Evolutionary conservation across 495 filamentous ascomycete genomes (phyloP), one percentile per base, ranked within the genome.

Genomic region (Aspergillus bertholletiae): DNA sequence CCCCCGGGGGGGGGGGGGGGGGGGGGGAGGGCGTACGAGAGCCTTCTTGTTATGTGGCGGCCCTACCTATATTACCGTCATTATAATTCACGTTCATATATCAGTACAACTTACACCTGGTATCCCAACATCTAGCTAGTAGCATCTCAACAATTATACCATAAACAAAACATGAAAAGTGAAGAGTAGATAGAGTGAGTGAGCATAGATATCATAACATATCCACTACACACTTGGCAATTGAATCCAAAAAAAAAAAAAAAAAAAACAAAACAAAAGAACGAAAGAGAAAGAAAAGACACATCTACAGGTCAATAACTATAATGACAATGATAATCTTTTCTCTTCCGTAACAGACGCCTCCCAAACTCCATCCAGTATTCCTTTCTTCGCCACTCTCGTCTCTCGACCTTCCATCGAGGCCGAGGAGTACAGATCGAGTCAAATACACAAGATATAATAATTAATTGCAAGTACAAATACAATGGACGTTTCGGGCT

Each of bases 341-440:
- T 43, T 51, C 34, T 51, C 23, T 51, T 43, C 40, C 49, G 20
- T 41, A 27, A 50, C 26, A 15, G 47, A n/a, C 39, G 39, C 39
- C 39, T 43, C 11, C 39, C n/a, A 5, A 43, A 43, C 39, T 43
- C 39, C 18, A 22, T 8, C 9, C 18, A 43, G n/a, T 18, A 43
- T 17, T 6, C 18, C 11, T 22, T 43, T 1, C n/a, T 7, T 5
- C 9, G 13, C 34, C 34, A n/a, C 34, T n/a, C 13, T 5, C 9
- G 13, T 15, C 34, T 37, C 34, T n/a, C 13, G 34, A 15, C 17
- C 34, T 5, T n/a, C 34, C 34, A 37, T 37, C 34, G 34, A 37
- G 34, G 1, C 34, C 17, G 34, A 6, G 34, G 6, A 37, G 13
- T 15, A 37, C 15, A 12, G 17, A 15, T 4, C 13, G 34, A 37